A percentile compares a stretch with the other conserved stretches of the same genome.
phyloP scores from a whole-genome alignment of 2,329 filamentous ascomycete genomes.

The Microdochium paspali region DNA sequence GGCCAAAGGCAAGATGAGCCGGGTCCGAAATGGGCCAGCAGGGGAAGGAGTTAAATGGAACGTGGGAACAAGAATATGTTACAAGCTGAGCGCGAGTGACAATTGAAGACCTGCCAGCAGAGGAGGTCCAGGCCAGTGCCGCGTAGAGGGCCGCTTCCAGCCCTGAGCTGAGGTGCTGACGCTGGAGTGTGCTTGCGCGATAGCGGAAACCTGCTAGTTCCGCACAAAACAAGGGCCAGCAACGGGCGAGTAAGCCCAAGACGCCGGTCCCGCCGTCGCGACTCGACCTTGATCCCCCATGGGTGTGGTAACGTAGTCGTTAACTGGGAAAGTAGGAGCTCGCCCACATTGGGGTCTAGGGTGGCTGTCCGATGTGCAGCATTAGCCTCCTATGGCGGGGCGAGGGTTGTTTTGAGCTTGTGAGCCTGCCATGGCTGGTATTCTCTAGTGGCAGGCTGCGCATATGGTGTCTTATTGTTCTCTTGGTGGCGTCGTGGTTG shows the following conservation, averaged over 20 bases:
- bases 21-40: not conserved
- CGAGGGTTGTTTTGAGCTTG: not conserved
- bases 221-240: not conserved
- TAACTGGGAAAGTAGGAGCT: not conserved
- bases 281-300: not conserved
- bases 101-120: not conserved
- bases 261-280: not conserved
- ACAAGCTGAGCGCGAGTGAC: not conserved
- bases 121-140: not conserved
- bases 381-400: not conserved
- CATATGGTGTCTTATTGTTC: not conserved
- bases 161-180: not conserved
- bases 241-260: not conserved
- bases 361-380: not conserved
- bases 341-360: not conserved
- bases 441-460: not conserved
- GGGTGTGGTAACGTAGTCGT: not conserved
- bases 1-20: not conserved
- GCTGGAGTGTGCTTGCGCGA: not conserved
- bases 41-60: not conserved
- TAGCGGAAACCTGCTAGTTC: not conserved
- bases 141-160: not conserved
- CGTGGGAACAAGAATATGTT: not conserved
- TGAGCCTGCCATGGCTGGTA: not conserved
- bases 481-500: not conserved